A percentile compares a stretch with the other conserved stretches of the same genome.
These are phyloP conservation scores for Rhizopogon sp. DNA, from an alignment of 768 basidiomycete genomes.

Conservation along the genomic window DNA sequence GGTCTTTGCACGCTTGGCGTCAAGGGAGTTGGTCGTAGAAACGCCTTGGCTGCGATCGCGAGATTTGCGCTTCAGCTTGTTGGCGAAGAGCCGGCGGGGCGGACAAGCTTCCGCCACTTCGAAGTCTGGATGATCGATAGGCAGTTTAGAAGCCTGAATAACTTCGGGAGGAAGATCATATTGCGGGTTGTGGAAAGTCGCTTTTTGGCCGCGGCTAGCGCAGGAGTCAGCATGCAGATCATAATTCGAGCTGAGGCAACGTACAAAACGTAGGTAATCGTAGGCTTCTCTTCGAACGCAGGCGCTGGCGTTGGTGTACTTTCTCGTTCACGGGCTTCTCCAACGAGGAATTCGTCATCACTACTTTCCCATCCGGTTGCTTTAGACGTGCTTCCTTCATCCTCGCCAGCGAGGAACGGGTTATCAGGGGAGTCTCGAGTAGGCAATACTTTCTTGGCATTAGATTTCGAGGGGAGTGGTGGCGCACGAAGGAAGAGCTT, in stretches of 20 bases:
- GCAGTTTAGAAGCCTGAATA: conserved; percentile 42
- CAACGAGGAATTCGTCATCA: conserved; percentile 31
- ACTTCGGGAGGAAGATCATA: conserved; percentile 45
- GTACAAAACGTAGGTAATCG: conserved; percentile 70
- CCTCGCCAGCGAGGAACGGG: conserved; percentile 54
- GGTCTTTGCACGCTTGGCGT: conserved; percentile 12
- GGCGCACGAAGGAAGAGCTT: conserved; percentile 17
- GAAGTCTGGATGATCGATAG: conserved; percentile 60
- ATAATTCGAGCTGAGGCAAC: conserved; percentile 21
- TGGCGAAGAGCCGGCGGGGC: conserved; percentile 55
- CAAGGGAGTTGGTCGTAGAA: background rate
- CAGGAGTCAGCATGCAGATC: background rate
- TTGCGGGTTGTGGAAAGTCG: conserved; percentile 58
- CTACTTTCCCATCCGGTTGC: conserved; percentile 26
- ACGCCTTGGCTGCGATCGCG: conserved; percentile 19
- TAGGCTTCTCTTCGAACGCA: conserved; percentile 48
- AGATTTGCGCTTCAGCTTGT: conserved; percentile 21
- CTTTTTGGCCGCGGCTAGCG: conserved; percentile 63
- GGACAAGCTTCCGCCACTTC: conserved; percentile 50
- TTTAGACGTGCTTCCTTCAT: conserved; percentile 12
- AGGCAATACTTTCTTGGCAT: conserved; percentile 28
- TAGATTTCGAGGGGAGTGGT: conserved; percentile 27
- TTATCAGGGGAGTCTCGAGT: conserved; percentile 66
- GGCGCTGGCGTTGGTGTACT: conserved; percentile 32
- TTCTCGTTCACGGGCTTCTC: conserved; percentile 27